Evolutionary conservation across 371 early-diverging fungal species (phyloP), one percentile per base, ranked within the genome.

Genomic region (Modicella reniformis): DNA sequence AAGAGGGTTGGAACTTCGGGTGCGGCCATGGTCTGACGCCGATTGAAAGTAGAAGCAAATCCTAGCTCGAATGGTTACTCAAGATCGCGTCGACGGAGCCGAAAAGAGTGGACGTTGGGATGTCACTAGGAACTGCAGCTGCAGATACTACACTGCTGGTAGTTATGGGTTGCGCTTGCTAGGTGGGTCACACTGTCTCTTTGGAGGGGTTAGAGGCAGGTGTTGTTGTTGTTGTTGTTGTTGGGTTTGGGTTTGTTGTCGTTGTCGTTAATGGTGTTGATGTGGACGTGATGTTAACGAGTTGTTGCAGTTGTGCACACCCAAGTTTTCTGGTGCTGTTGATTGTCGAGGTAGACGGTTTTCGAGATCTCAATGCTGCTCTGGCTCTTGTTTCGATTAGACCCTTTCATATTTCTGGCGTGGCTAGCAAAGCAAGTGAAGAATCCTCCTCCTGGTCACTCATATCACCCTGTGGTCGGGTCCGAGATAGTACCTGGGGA

Each of bases 21-120:
- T 0, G 74, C 51, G 1, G 70, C 75, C 59, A 75, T 70, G 15
- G 75, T 75, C 32, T 75, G 75, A 10, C 75, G 60, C 21, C 75
- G 52, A 48, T 25, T 59, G 34, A 71, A 70, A n/a, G 70, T 41
- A 9, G 75, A 55, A 5, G 70, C 75, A 25, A 75, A 66, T 28
- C 70, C 75, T 32, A 67, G 29, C 55, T 58, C 65, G 34, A 75
- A 65, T 0, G 75, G 70, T 19, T 65, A 47, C 32, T 51, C 52
- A 75, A 75, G 26, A 70, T 63, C 4, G 66, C 25, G 23, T 65
- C 70, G 12, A 75, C 66, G 21, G 44, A 44, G 17, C 3, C 12
- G n/a, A 41, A 10, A 25, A 51, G 61, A 7, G 49, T 50, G 1
- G 19, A 30, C 30, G 25, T n/a, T 19, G 51, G 32, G 3, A 30